A percentile compares a stretch with the other conserved stretches of the same genome.
These are phyloP conservation scores for Candolleomyces aberdarensis DNA, from an alignment of 768 basidiomycete species.

Conservation along the genomic window DNA sequence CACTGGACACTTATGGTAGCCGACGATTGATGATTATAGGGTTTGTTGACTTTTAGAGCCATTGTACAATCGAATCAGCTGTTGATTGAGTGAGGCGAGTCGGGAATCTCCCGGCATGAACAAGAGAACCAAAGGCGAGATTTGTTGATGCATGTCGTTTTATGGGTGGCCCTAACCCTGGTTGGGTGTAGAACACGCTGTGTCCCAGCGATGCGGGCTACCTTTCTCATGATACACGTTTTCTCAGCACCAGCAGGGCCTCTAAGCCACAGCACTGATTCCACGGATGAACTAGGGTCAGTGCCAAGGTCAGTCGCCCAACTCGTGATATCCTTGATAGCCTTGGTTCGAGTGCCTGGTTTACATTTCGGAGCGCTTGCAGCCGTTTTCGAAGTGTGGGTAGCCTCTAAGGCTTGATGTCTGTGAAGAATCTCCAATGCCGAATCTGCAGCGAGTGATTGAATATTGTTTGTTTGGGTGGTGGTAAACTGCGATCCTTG, in stretches of 20 bases:
- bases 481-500: too few relatives aligned
- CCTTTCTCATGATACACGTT: slow-evolving; percentile 7
- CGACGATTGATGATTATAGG: too few relatives aligned
- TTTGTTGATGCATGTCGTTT: too few relatives aligned
- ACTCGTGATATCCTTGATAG: slow-evolving; percentile 7
- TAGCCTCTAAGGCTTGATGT: slow-evolving; percentile 3
- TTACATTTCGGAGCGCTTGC: slow-evolving; percentile 8
- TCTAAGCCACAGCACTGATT: not conserved
- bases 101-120: too few relatives aligned
- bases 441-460: not conserved
- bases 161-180: too few relatives aligned
- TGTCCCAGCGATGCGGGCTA: not conserved
- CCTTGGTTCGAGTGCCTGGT: slow-evolving; percentile 8
- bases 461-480: too few relatives aligned
- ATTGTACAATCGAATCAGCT: too few relatives aligned
- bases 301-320: not conserved
- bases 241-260: slow-evolving; percentile 9
- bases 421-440: not conserved
- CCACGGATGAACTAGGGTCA: not conserved
- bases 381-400: slow-evolving; percentile 6
- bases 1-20: too few relatives aligned
- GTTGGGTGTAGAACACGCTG: too few relatives aligned
- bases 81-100: too few relatives aligned
- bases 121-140: too few relatives aligned
- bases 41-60: too few relatives aligned